phyloP scores from a whole-genome alignment of 805 yeast species.

The Starmera caribaea region DNA sequence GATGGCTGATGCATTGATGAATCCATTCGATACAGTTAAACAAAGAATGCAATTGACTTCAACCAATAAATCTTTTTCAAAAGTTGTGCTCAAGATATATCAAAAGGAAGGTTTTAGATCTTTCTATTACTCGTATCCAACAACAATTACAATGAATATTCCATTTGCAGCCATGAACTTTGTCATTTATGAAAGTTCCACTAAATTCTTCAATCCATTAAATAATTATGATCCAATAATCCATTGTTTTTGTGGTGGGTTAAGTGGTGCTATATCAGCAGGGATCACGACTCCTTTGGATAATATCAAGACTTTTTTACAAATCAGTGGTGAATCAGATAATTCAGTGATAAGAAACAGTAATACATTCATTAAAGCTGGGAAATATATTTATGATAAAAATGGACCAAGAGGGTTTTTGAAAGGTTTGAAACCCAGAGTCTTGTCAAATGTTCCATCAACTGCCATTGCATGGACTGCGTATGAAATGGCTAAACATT shows the following conservation, averaged over 20 bases:
- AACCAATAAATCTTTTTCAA: constrained; percentile 15
- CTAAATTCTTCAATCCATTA: constrained; percentile 71
- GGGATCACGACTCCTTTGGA: constrained; percentile 93
- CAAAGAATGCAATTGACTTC: constrained; percentile 78
- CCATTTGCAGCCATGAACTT: constrained; percentile 95
- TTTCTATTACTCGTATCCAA: constrained; percentile 88
- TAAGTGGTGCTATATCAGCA: constrained; percentile 93
- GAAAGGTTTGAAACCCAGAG: constrained; percentile 85
- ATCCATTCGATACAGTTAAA: constrained; percentile 91
- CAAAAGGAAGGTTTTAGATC: constrained; percentile 62
- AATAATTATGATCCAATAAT: constrained; percentile 76
- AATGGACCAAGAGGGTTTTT: constrained; percentile 62
- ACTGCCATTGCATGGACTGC: constrained; percentile 98
- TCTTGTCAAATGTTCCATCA: constrained; percentile 87
- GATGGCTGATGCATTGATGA: constrained; percentile 94
- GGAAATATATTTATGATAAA: constrained; percentile 48
- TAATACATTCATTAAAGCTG: constrained; percentile 63
- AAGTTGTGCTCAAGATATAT: constrained; percentile 39
- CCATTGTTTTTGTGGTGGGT: constrained; percentile 88
- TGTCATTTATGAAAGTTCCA: constrained; percentile 79
- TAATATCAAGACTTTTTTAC: constrained; percentile 84
- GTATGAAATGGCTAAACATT: constrained; percentile 85
- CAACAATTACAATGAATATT: constrained; percentile 82
- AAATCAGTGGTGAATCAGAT: constrained; percentile 55
- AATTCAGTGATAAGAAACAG: constrained; percentile 42